Evolutionary conservation across 768 basidiomycete genomes (phyloP), one percentile per base, ranked within the genome.

Genomic region (Mrakia hoshinonis): DNA sequence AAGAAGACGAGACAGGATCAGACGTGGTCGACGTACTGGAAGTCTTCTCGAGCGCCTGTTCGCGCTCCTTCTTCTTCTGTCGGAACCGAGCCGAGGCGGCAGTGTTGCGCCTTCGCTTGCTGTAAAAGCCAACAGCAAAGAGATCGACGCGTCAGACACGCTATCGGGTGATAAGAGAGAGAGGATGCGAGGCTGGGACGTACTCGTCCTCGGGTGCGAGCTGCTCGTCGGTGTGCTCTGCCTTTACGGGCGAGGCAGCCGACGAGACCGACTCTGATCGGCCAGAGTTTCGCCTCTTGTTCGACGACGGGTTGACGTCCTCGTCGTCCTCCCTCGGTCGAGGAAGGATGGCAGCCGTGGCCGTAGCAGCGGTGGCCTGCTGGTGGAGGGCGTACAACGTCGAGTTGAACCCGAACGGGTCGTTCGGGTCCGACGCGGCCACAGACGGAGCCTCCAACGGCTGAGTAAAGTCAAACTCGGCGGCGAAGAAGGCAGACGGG

Each of bases 31-130:
- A 68, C 72, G 36, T 1, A 73, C 72, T 92, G 20, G 89, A 86
- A 76, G 86, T 87, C 52, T 83, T 84, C 81, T 95, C 93, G 26
- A 95, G 82, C 20, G 93, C 92, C 2, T 86, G 88, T 81, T 96
- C 93, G 18, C 93, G 84, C 80, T 94, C 91, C 83, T 96, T 96
- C 84, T 96, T 96, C 85, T 95, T 96, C 77, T 92, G 80, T 72
- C 92, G 85, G 84, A 96, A 96, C 10, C 92, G 89, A 39, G 92
- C 92, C 67, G 89, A 91, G 0, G 92, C 92, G 1, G 91, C 91
- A 0, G 92, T 96, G 79, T 96, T 96, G 58, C 92, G 83, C 70
- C 92, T 85, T n/a, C 92, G 87, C 78, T 95, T 95, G 80, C 78
- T 78, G 20, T 68, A 29, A 70, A 75, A 74, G 31, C 67, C 54